phyloP scores from a whole-genome alignment of 495 filamentous ascomycete species.

The Xylaria venustula region DNA sequence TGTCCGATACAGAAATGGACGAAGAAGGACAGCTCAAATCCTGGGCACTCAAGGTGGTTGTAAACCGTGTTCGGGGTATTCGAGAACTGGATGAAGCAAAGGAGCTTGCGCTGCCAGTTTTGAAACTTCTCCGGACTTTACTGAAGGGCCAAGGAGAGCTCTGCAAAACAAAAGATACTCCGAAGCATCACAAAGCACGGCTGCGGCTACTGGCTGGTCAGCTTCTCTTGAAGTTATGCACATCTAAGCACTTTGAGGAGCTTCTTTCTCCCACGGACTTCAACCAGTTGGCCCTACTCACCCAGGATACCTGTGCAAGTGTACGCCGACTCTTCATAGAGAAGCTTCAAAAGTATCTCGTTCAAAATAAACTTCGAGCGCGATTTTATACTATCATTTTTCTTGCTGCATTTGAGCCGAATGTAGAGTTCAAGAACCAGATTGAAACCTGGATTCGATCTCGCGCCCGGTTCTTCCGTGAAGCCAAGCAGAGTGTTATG shows the following conservation, averaged over 20 bases:
- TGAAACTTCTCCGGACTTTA: slow-evolving; percentile 72
- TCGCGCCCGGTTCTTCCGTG: slow-evolving; percentile 56
- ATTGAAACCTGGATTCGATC: slow-evolving; percentile 87
- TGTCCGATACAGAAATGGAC: slow-evolving; percentile 64
- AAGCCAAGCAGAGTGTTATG: slow-evolving; percentile 62
- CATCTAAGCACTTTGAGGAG: slow-evolving; percentile 69
- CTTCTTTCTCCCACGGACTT: slow-evolving; percentile 69
- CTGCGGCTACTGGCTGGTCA: slow-evolving; percentile 81
- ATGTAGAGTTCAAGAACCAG: slow-evolving; percentile 61
- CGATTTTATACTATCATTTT: slow-evolving; percentile 89
- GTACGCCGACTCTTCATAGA: slow-evolving; percentile 77
- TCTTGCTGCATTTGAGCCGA: slow-evolving; percentile 86
- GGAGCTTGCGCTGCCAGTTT: slow-evolving; percentile 65
- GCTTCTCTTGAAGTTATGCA: slow-evolving; percentile 80
- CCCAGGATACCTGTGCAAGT: slow-evolving; percentile 70
- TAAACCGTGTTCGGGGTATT: slow-evolving; percentile 76
- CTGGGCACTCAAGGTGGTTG: slow-evolving; percentile 84
- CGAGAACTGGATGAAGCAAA: slow-evolving; percentile 60
- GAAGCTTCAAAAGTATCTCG: slow-evolving; percentile 84
- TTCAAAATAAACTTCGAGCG: slow-evolving; percentile 60
- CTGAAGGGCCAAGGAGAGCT: slow-evolving; percentile 75
- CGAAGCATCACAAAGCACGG: slow-evolving; percentile 68
- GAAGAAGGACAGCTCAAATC: slow-evolving; percentile 81
- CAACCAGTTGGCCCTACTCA: slow-evolving; percentile 72
- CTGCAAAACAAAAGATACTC: slow-evolving; percentile 70